A percentile compares a stretch with the other conserved stretches of the same genome.
Evolutionary conservation across 306 rosid genomes (phyloP).

Genomic region (Lablab purpureus): DNA sequence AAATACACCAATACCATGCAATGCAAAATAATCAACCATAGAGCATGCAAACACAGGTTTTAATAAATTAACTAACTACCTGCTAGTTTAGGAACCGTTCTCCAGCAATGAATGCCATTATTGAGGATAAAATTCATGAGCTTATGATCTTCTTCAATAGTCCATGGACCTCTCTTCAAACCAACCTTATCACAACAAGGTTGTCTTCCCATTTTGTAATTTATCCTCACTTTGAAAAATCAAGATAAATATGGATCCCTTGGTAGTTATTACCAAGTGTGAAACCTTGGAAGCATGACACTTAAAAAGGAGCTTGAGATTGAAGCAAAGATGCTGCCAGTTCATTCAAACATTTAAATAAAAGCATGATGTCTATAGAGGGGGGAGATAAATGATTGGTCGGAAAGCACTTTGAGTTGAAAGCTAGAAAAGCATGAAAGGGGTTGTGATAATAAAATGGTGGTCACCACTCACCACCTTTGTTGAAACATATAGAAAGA

Average conservation of each 20-base stretch:
- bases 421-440: constrained; percentile 51
- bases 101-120: constrained; percentile 96
- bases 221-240: neutral
- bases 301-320: constrained; percentile 63
- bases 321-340: constrained; percentile 97
- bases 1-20: constrained; percentile 9
- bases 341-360: constrained; percentile 66
- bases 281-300: constrained; percentile 46
- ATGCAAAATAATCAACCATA: constrained; percentile 15
- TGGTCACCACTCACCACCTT: constrained; percentile 47
- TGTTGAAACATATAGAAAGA: constrained; percentile 49
- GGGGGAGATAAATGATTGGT: constrained; percentile 91
- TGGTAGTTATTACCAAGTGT: constrained; percentile 38
- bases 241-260: constrained; percentile 33
- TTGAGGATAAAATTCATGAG: constrained; percentile 88
- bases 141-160: constrained; percentile 94
- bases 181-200: too few relatives aligned
- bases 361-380: constrained; percentile 61
- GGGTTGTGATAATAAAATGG: constrained; percentile 58
- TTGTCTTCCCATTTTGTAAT: too few relatives aligned
- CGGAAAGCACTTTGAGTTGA: constrained; percentile 61
- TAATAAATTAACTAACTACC: constrained; percentile 51
- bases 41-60: neutral
- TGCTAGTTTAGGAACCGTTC: constrained; percentile 97
- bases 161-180: too few relatives aligned